Conservation (phyloP, 1,139 yeast genomes). For the Petasospora rhodanensis region DNA sequence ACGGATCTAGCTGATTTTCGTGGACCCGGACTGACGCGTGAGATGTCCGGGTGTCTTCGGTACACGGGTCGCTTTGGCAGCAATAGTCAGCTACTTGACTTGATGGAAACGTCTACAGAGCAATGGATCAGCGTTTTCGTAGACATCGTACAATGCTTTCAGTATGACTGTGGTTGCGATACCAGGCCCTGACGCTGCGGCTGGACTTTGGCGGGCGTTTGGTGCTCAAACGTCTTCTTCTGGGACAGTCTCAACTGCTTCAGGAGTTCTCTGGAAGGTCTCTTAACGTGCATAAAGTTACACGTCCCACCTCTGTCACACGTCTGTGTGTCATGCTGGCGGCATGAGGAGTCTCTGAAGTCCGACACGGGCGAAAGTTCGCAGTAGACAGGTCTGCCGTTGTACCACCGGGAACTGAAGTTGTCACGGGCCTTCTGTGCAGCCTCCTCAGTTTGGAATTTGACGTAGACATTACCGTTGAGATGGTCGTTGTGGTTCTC, state of each 20-base stretch:
- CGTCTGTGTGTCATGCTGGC: slow-evolving; percentile 55
- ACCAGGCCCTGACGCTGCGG: too few species aligned
- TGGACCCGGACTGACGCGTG: too few species aligned
- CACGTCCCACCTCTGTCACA: slow-evolving; percentile 82
- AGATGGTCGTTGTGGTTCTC: slow-evolving; percentile 80
- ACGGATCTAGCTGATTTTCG: too few species aligned
- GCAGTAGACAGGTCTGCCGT: slow-evolving; percentile 73
- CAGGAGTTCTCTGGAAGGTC: slow-evolving; percentile 45
- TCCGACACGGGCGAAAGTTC: slow-evolving; percentile 75
- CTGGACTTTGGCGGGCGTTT: not conserved
- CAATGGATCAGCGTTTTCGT: too few species aligned
- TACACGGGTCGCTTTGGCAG: too few species aligned
- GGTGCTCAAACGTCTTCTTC: slow-evolving; percentile 23
- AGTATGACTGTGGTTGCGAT: too few species aligned
- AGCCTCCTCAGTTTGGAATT: slow-evolving; percentile 47
- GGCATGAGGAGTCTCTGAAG: slow-evolving; percentile 71
- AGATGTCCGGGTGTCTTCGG: too few species aligned
- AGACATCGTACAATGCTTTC: too few species aligned
- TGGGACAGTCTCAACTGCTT: slow-evolving; percentile 36
- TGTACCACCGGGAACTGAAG: slow-evolving; percentile 80
- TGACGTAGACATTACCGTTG: slow-evolving; percentile 79
- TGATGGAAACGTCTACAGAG: too few species aligned
- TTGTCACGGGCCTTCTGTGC: slow-evolving; percentile 59
- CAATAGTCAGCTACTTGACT: too few species aligned
- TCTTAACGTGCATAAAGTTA: slow-evolving; percentile 78